Base-by-base conservation (phyloP, 2,329 filamentous ascomycete genomes). In the Botrytis elliptica region DNA sequence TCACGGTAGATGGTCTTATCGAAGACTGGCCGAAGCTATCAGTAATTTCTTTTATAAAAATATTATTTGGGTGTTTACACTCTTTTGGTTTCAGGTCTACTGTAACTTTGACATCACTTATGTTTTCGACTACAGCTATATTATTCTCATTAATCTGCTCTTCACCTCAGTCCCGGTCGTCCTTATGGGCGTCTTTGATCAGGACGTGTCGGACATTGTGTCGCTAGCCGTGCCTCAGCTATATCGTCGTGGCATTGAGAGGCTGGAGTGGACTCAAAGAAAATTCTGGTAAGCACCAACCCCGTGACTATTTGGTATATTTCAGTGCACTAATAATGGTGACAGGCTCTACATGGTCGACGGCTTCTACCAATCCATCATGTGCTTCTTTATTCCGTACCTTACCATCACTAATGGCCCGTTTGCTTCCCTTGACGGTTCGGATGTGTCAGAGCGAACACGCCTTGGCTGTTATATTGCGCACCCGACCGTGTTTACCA, bases 31-130 rank as follows among this genome's bases (percentile, higher is more conserved):
- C 42, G 96, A 99, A 85, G 93, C 92, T 64, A 97, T 97, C 80
- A 93, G 94, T 82, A 99, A 98, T 83, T 99, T 99, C 88, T 99
- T 99, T 86, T 99, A 98, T 89, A 99, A 99, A 92, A 99, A 98
- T 85, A 92, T 99, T 84, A 92, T 98, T 70, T 99, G 96, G 96
- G 96, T 94, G 0, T 95, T 98, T 81, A 89, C 92, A 63, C 92
- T 99, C 74, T 98, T 98, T 87, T 98, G 95, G 95, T 99, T 93
- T 84, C 94, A 97, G 82, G 93, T 97, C 72, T 99, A 92, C 84
- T 94, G 93, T 86, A 92, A 97, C 84, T 98, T 97, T 82, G 96
- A 99, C 84, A 94, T 95, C 82, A 95, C 95, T 63, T 98, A 98
- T 82, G 90, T 98, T 71, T 98, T 97, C 85, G 96, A 99, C 83